Evolutionary conservation across 2,329 filamentous ascomycete genomes (phyloP).

Genomic region (Penicillium sumatraense): DNA sequence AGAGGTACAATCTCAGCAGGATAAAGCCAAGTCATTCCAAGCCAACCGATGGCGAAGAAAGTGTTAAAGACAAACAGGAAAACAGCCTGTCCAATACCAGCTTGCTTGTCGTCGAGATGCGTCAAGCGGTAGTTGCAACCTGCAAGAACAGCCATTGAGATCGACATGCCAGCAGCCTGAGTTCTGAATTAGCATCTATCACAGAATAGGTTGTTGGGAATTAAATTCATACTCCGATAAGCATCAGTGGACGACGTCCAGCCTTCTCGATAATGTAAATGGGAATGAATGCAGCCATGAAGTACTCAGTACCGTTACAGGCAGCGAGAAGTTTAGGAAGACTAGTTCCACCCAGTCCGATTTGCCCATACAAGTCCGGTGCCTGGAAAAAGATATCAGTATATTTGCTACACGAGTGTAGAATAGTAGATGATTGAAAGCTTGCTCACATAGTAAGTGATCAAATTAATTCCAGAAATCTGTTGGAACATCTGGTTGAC

Average conservation of each 20-base stretch:
- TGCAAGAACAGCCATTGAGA: slow-evolving; percentile 7
- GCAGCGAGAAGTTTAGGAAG: slow-evolving; percentile 46
- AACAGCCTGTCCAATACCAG: slow-evolving; percentile 51
- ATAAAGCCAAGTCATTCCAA: slow-evolving; percentile 67
- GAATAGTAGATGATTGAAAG: too few relatives aligned
- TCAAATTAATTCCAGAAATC: slow-evolving; percentile 44
- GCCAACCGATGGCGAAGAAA: slow-evolving; percentile 66
- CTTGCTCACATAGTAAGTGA: slow-evolving; percentile 42
- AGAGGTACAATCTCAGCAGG: slow-evolving; percentile 60
- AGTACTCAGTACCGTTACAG: slow-evolving; percentile 56
- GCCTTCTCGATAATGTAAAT: slow-evolving; percentile 53
- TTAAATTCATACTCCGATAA: slow-evolving; percentile 58
- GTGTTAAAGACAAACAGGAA: slow-evolving; percentile 68
- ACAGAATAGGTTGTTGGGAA: neutral
- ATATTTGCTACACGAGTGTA: too few relatives aligned
- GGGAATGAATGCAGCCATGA: slow-evolving; percentile 52
- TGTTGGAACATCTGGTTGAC: slow-evolving; percentile 59
- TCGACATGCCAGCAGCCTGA: slow-evolving; percentile 6
- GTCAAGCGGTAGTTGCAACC: slow-evolving; percentile 4
- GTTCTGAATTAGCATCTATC: neutral
- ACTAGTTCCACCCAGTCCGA: neutral
- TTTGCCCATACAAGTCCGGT: neutral
- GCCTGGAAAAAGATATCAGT: neutral
- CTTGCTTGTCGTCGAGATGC: slow-evolving; percentile 25
- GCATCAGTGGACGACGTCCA: slow-evolving; percentile 69